Evolutionary conservation across 768 basidiomycete species (phyloP), one percentile per base, ranked within the genome.

Genomic region (Boletales sp.): DNA sequence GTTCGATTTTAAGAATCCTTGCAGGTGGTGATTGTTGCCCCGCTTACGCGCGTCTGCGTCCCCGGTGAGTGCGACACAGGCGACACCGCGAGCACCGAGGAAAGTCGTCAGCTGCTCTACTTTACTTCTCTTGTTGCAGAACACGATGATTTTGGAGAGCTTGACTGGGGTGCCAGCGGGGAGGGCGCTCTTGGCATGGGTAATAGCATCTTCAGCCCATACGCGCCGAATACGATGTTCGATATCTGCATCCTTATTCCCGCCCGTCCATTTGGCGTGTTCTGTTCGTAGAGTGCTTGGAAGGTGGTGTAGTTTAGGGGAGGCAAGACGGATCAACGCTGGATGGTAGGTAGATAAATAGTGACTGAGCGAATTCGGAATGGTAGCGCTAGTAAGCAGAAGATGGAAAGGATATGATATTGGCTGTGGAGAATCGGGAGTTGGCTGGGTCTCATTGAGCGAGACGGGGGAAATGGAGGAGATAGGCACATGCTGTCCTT

Each of bases 331-430:
- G n/a, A 75, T 72, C 45, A 88, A 69, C 2, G 65, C 46, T 0
- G 89, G 87, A 57, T 90, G 87, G 49, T 80, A 66, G 0, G 65
- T 67, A 53, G 80, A 75, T 27, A 91, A 75, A 64, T 89, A 86
- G 18, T 74, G 64, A 24, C 81, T 77, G 42, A 90, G 82, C 3
- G 87, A 79, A 31, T 81, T 77, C 8, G 94, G 93, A 52, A 97
- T 87, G 4, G 94, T 95, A 1, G 94, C 94, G 40, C 87, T 87
- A 14, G 87, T 84, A 24, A 97, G 76, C 47, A 95, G 58, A 38
- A 95, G 70, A 64, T 91, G 80, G 77, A 90, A 91, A 5, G 90
- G 90, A 64, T 87, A 85, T 34, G 77, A 66, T 42, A 63, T 24
- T 18, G 55, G 40, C 30, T 57, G 59, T 9, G 54, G 18, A 14